These are phyloP conservation scores for Lachancea lanzarotensis DNA, from an alignment of 805 yeast species.

Conservation along the genomic window DNA sequence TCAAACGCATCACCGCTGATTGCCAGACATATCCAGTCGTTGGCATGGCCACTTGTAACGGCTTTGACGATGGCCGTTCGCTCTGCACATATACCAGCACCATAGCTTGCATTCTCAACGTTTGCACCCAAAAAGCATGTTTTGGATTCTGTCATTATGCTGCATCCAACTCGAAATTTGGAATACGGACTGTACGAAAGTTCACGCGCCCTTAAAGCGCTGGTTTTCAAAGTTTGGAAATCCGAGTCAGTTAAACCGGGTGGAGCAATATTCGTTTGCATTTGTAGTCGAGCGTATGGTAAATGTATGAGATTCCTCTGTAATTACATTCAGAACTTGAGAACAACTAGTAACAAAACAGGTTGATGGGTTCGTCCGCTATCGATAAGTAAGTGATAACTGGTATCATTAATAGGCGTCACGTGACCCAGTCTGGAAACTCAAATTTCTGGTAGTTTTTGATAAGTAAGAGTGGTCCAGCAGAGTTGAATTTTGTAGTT, in stretches of 20 bases:
- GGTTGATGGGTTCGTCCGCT: too few relatives aligned
- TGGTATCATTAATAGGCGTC: too few relatives aligned
- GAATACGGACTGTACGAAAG: constrained; percentile 46
- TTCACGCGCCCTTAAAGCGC: constrained; percentile 34
- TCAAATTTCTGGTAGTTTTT: too few relatives aligned
- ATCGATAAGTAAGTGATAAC: too few relatives aligned
- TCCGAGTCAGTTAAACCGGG: constrained; percentile 22
- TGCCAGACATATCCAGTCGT: constrained; percentile 25
- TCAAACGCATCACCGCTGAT: constrained; percentile 34
- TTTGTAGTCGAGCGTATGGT: too few relatives aligned
- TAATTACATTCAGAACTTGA: too few relatives aligned
- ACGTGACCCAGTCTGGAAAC: too few relatives aligned
- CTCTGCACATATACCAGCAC: constrained; percentile 74
- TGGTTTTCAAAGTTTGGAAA: constrained; percentile 22
- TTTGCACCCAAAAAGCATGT: constrained; percentile 66
- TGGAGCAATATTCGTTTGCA: constrained; percentile 8
- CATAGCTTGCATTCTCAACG: constrained; percentile 89
- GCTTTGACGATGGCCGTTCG: constrained; percentile 58
- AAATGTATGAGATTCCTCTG: too few relatives aligned
- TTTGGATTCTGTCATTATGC: constrained; percentile 48
- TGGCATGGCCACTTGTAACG: constrained; percentile 31
- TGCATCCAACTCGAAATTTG: constrained; percentile 65
- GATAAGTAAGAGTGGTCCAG: too few relatives aligned
- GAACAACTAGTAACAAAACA: too few relatives aligned
- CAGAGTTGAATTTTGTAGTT: too few relatives aligned